Evolutionary conservation across 1,284 basidiomycete species (phyloP), one percentile per base, ranked within the genome.

Genomic region (Cutaneotrichosporon sp.): DNA sequence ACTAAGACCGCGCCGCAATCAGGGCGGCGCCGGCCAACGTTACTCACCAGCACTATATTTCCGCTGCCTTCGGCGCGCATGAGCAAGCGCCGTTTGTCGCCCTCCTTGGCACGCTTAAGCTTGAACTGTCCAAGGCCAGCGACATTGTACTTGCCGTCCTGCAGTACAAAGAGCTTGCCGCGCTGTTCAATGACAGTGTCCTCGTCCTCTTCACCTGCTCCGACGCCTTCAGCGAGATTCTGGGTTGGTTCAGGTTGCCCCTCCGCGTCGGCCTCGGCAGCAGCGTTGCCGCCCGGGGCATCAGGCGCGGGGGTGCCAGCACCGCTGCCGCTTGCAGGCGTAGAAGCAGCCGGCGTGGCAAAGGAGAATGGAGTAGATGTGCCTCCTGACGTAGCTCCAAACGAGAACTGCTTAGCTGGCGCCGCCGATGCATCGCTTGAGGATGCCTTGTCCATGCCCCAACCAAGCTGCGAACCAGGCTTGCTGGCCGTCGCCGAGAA

Each of bases 131-230:
- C 72, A 26, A 74, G 35, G 0, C 70, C 70, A 37, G 56, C 53
- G 39, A 70, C 67, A 45, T 79, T 58, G 43, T 62, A 65, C 45
- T 58, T 79, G 34, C 79, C 78, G 23, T 59, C 64, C 21, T 69
- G 77, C 65, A 88, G 69, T 64, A 79, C 81, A 64, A 77, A 85
- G 37, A 86, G 81, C 68, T 86, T 88, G 45, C 81, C 77, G 63
- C 80, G 81, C 49, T 81, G 76, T 47, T 80, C 77, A 67, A 84
- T 77, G 17, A 78, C 75, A 3, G 86, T 89, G 52, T 84, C 83
- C 68, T 92, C 89, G 40, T 85, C 79, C 69, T 92, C 86, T 74
- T 91, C 89, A 15, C 76, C 76, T 7, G 64, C 67, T 8, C 74
- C 75, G 7, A 56, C 59, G 2, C 54, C 58, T 23, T 65, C 63